Base-by-base conservation (phyloP, 352 stramenopile species). In the Pythium plurisporium region DNA sequence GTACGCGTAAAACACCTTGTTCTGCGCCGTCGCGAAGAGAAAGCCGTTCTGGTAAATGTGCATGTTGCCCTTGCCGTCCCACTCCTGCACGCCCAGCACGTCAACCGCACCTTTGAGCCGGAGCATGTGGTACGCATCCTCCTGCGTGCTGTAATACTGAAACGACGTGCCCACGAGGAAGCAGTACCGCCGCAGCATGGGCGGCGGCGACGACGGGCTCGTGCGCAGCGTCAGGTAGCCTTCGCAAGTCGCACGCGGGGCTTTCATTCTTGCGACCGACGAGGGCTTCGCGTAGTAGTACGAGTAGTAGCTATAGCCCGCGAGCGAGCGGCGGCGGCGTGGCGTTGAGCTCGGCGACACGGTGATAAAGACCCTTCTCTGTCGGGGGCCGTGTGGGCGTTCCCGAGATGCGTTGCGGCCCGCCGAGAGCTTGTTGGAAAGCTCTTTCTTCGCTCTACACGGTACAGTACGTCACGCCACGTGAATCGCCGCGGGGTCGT, bases 31-130 rank as follows among this genome's bases (percentile, higher is more conserved):
- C 14, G 82, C 85, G 57, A 95, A 95, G 8, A 96, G 60, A 54
- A 96, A 94, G 4, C 88, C 88, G 61, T 92, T 73, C 55, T 87
- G 72, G 62, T 96, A 96, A 53, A 93, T 95, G 75, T 95, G 85
- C 79, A 94, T 94, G 64, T 94, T 94, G 57, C 85, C 88, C 64
- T 95, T 94, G 55, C 88, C 88, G 55, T 96, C 88, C 88, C 88
- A 96, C 53, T 96, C 85, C 64, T 95, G 87, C 17, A 94, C 88
- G 17, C 87, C 88, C 19, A 96, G 62, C 27, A 96, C 85, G 60
- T 96, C 84, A 22, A 94, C 86, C 49, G 94, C 80, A 46, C 83
- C 80, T 59, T 94, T 93, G 38, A 94, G 69, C 7, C 81, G 79
- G 55, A 95, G 74, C 79, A 94, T 91, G 56, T 91, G 82, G 61